These are phyloP conservation scores for Perilla frutescens DNA, from an alignment of 257 asterid species.

Conservation along the genomic window DNA sequence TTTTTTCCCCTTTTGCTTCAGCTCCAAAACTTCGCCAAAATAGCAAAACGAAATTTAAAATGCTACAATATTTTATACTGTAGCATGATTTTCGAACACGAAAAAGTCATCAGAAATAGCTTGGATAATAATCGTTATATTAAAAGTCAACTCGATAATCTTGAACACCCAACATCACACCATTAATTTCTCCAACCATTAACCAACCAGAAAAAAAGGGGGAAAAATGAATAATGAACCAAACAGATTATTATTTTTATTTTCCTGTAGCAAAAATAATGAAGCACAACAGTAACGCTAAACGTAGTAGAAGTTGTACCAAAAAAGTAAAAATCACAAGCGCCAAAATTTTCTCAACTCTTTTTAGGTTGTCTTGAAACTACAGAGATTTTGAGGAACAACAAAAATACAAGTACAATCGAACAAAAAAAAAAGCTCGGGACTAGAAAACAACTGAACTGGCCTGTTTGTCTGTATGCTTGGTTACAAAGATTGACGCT, in stretches of 20 bases:
- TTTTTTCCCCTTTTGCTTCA: constrained; percentile 13
- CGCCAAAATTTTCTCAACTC: constrained; percentile 6
- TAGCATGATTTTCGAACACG: constrained; percentile 32
- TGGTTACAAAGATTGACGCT: constrained; percentile 27
- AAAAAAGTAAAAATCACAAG: background rate
- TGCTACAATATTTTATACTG: background rate
- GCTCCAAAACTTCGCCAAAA: constrained; percentile 38
- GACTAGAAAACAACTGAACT: constrained; percentile 34
- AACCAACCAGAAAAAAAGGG: constrained; percentile 29
- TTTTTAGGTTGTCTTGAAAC: constrained; percentile 4
- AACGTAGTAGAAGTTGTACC: constrained; percentile 19
- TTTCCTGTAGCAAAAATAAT: constrained; percentile 27
- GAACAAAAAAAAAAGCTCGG: constrained; percentile 31
- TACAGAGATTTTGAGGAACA: constrained; percentile 27
- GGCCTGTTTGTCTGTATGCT: constrained; percentile 29
- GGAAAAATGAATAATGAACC: constrained; percentile 1
- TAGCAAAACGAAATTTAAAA: constrained; percentile 22
- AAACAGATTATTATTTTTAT: constrained; percentile 7
- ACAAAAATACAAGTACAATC: constrained; percentile 33
- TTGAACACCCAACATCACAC: constrained; percentile 34
- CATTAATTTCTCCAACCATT: constrained; percentile 40
- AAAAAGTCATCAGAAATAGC: constrained; percentile 32
- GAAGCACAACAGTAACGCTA: constrained; percentile 21
- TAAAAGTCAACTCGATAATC: constrained; percentile 38
- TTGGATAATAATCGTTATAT: constrained; percentile 9